Percentiles rank a stretch among this genome's conserved stretches.
These are phyloP conservation scores for Tetrapisispora taiwanensis DNA, from an alignment of 805 yeast genomes.

Conservation along the genomic window DNA sequence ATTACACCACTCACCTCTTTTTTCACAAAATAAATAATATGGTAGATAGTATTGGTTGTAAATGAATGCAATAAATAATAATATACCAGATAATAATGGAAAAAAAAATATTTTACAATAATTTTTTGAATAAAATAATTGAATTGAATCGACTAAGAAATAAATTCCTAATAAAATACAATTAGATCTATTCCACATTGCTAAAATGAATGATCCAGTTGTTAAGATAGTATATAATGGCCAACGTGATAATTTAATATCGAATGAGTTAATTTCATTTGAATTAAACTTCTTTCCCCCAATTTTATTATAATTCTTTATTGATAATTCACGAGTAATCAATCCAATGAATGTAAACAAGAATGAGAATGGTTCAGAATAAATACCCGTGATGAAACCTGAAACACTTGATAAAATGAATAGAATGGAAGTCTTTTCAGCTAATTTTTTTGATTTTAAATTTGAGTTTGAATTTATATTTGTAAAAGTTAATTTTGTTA, in stretches of 20 bases:
- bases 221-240: conserved; percentile 16
- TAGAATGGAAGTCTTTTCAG: conserved; percentile 34
- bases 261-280: conserved; percentile 6
- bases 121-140: conserved; percentile 11
- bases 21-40: conserved; percentile 55
- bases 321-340: conserved; percentile 35
- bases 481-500: conserved; percentile 34
- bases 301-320: background rate
- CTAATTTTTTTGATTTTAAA: conserved; percentile 10
- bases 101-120: conserved; percentile 15
- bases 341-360: conserved; percentile 49
- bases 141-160: conserved; percentile 47
- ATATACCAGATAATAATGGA: conserved; percentile 46
- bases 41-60: conserved; percentile 40
- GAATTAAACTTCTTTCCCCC: background rate
- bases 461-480: conserved; percentile 6
- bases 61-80: conserved; percentile 39
- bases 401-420: conserved; percentile 71
- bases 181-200: conserved; percentile 65
- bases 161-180: conserved; percentile 61
- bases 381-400: conserved; percentile 60
- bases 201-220: conserved; percentile 38
- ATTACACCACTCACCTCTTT: conserved; percentile 70
- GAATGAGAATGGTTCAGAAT: conserved; percentile 68
- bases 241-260: conserved; percentile 8